Percentiles rank a stretch among this genome's conserved stretches.
Evolutionary conservation across 345 rosid genomes (phyloP).

Genomic region (Sonneratia caseolaris): DNA sequence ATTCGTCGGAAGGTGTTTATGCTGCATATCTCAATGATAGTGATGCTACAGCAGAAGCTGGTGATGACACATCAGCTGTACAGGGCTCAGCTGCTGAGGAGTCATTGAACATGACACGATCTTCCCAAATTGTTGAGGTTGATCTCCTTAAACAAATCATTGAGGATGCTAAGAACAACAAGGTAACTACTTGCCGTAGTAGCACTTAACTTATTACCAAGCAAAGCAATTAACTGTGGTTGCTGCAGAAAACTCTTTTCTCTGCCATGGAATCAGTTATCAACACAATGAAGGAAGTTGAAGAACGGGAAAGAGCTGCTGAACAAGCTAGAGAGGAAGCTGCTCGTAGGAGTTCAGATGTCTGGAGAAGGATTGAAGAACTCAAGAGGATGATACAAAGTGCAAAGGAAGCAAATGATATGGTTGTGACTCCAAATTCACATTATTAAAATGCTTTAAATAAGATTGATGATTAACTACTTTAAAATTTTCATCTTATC

Average conservation of each 20-base stretch:
- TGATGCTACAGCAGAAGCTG: slow-evolving; percentile 10
- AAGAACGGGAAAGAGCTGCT: slow-evolving; percentile 55
- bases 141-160: slow-evolving; percentile 47
- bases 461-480: background rate
- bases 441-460: background rate
- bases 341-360: slow-evolving; percentile 46
- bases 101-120: slow-evolving; percentile 19
- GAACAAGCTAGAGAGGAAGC: slow-evolving; percentile 70
- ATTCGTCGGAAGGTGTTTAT: background rate
- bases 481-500: background rate
- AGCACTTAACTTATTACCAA: background rate
- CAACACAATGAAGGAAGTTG: slow-evolving; percentile 66
- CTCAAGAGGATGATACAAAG: slow-evolving; percentile 47
- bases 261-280: slow-evolving; percentile 61
- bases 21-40: background rate
- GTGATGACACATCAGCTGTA: background rate
- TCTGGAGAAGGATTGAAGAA: slow-evolving; percentile 49
- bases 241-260: slow-evolving; percentile 58
- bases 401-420: slow-evolving; percentile 73
- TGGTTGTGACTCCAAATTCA: slow-evolving; percentile 26
- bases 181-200: slow-evolving; percentile 30
- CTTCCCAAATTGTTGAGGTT: slow-evolving; percentile 33
- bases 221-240: background rate
- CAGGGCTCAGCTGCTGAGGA: slow-evolving; percentile 9
- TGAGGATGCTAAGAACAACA: slow-evolving; percentile 74